Base-by-base conservation (phyloP, 331 rosid genomes). In the Quercus tomentella region DNA sequence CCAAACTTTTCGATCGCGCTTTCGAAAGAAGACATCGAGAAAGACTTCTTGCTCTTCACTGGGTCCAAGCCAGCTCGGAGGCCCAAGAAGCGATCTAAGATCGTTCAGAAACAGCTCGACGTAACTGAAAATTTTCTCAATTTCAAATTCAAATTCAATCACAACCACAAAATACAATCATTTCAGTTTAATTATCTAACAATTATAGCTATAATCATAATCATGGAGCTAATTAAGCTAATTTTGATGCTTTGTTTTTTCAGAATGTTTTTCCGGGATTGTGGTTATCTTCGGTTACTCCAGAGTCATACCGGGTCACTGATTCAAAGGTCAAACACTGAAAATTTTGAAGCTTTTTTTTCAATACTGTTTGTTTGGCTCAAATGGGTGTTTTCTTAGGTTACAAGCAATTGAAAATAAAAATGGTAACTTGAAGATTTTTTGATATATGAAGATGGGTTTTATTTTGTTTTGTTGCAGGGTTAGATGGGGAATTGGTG, bases 1-100 rank as follows among this genome's bases (percentile, higher is more conserved):
- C 41, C 5, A 18, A 78, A 3, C 16, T 20, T 90, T 26, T 77
- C 81, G 0, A 16, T 89, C 0, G 3, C 84, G 3, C 84, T 92
- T 6, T 35, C 83, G 0, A 92, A 82, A 45, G 79, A 84, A 1
- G 93, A 87, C 73, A 80, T 92, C 17, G 91, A 92, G 11, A 79
- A 83, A n/a, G 97, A 92, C 20, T 67, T 89, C 43, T 17, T 88
- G 6, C 15, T 4, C 3, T 25, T 89, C 80, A 87, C 91, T 0
- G 91, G 92, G 54, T 56, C 73, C 0, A 84, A 57, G 78, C 87
- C 92, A 0, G 31, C 86, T 0, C 87, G 84, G 70, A 83, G 80
- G 76, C 85, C 88, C 6, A 76, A 26, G 79, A 87, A 74, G 84
- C 84, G 93, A 76, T 15, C 84, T 1, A 83, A 31, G 79, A 52